Evolutionary conservation across 495 filamentous ascomycete genomes (phyloP).

Genomic region (Annulohypoxylon moriforme): DNA sequence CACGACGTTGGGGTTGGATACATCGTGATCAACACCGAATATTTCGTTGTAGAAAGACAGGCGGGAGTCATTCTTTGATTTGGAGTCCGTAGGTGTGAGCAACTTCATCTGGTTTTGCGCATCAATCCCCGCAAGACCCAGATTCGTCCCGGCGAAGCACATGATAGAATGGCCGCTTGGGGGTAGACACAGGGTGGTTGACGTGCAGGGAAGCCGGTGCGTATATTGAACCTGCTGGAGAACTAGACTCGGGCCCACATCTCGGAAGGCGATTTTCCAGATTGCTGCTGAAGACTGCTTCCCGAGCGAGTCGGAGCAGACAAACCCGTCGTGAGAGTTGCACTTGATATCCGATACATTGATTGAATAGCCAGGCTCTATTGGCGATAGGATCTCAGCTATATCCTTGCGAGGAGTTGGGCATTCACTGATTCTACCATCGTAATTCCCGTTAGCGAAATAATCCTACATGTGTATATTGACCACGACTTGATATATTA

Average conservation of each 20-base stretch:
- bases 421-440: neutral
- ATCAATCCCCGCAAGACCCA: neutral
- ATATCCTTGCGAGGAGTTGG: too few relatives aligned
- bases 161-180: neutral
- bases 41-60: too few relatives aligned
- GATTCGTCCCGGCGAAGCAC: neutral
- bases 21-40: constrained; percentile 46
- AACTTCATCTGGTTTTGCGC: neutral
- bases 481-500: neutral
- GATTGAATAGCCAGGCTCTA: too few relatives aligned
- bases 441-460: neutral
- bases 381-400: too few relatives aligned
- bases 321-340: too few relatives aligned
- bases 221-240: too few relatives aligned
- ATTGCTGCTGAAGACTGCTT: too few relatives aligned
- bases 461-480: neutral
- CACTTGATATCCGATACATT: neutral
- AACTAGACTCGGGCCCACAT: too few relatives aligned
- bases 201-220: too few relatives aligned
- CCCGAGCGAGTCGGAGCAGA: too few relatives aligned
- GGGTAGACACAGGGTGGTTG: neutral
- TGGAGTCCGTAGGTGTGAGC: neutral
- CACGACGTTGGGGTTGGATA: constrained; percentile 42
- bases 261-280: too few relatives aligned
- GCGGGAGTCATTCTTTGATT: too few relatives aligned